Conservation (phyloP, 192 early-diverging fungal species). For the Lunasporangiospora selenospora region DNA sequence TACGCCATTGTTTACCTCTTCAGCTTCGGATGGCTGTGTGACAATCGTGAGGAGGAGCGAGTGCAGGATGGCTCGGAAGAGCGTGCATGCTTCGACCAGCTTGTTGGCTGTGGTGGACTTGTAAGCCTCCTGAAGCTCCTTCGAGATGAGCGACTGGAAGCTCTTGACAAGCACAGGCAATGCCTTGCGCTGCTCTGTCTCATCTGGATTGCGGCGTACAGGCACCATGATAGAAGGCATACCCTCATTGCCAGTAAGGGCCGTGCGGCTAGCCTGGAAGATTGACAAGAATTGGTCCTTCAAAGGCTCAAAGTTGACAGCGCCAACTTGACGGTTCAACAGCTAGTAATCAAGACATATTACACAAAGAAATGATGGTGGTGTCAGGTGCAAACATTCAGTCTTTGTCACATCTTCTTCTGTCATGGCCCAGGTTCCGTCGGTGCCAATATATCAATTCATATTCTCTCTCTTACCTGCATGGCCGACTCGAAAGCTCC, state of each 20-base stretch:
- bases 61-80: constrained; percentile 83
- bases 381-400: too few relatives aligned
- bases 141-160: constrained; percentile 61
- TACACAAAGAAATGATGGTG: neutral
- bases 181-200: constrained; percentile 56
- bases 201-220: constrained; percentile 69
- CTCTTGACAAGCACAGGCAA: constrained; percentile 70
- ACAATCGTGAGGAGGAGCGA: constrained; percentile 80
- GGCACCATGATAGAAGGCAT: constrained; percentile 68
- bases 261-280: constrained; percentile 76
- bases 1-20: too few relatives aligned
- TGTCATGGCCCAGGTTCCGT: too few relatives aligned
- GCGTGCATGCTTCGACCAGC: constrained; percentile 78
- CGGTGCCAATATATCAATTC: neutral
- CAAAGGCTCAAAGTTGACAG: constrained; percentile 91
- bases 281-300: constrained; percentile 89
- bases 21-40: constrained; percentile 66
- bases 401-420: too few relatives aligned
- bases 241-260: constrained; percentile 67
- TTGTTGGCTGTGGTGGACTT: constrained; percentile 79
- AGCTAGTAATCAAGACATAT: constrained; percentile 54
- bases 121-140: constrained; percentile 88
- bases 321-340: constrained; percentile 91
- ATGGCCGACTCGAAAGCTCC: constrained; percentile 96
- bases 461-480: constrained; percentile 61